These are phyloP conservation scores for Colletotrichum destructivum DNA, from an alignment of 2,329 filamentous ascomycete species.

Conservation along the genomic window DNA sequence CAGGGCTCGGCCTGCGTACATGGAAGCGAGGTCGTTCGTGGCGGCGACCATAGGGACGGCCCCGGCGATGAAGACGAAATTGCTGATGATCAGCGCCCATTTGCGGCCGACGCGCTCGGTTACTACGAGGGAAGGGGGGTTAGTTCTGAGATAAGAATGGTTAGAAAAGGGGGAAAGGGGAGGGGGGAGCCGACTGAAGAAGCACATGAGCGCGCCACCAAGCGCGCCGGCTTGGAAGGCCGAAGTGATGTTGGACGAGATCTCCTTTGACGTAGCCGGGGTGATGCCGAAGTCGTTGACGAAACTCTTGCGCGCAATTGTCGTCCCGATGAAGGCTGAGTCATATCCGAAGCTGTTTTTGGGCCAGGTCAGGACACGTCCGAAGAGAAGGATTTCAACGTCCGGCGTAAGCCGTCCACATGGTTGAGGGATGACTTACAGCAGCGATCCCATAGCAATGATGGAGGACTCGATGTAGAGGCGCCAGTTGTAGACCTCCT, in stretches of 20 bases:
- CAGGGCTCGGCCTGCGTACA: conserved; percentile 69
- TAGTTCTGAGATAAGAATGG: not conserved
- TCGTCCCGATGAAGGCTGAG: conserved; percentile 68
- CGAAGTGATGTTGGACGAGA: conserved; percentile 62
- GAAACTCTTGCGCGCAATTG: conserved; percentile 65
- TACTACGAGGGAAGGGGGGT: conserved; percentile 44
- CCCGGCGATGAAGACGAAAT: conserved; percentile 61
- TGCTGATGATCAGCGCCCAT: conserved; percentile 63
- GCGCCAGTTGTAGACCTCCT: conserved; percentile 69
- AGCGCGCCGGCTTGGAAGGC: conserved; percentile 66
- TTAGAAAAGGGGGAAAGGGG: too few species aligned
- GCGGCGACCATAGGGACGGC: conserved; percentile 61
- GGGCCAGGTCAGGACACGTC: too few species aligned
- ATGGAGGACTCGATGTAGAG: conserved; percentile 64
- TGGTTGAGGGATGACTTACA: conserved; percentile 49
- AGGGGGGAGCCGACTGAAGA: conserved; percentile 49
- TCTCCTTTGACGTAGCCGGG: conserved; percentile 48
- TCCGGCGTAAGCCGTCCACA: not conserved
- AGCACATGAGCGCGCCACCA: conserved; percentile 66
- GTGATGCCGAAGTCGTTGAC: conserved; percentile 57
- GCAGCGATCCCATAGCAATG: conserved; percentile 63
- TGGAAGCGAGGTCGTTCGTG: conserved; percentile 58
- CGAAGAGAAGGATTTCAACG: not conserved
- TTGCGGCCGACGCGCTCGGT: conserved; percentile 66
- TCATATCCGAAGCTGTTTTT: conserved; percentile 65